A percentile compares a stretch with the other conserved stretches of the same genome.
These are phyloP conservation scores for Microstegium vimineum DNA, from an alignment of 176 grass and related monocot genomes.

Conservation along the genomic window DNA sequence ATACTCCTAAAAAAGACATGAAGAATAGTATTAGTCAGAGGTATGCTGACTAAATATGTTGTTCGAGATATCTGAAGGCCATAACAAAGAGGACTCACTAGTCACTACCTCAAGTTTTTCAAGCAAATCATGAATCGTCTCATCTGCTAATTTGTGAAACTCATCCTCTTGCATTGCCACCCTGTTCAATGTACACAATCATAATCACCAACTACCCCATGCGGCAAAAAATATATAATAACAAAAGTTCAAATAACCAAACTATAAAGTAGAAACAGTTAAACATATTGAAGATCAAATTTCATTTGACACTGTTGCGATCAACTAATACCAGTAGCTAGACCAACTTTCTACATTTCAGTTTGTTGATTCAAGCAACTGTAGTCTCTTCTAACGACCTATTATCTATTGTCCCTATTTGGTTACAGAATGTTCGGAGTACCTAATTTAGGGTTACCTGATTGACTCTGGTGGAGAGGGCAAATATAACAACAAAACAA, in stretches of 20 bases:
- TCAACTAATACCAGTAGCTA: background rate
- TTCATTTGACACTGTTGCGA: background rate
- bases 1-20: conserved; percentile 55
- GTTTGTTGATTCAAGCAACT: background rate
- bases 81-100: background rate
- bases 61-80: background rate
- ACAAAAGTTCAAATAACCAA: background rate
- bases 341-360: background rate
- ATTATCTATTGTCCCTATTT: background rate
- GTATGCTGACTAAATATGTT: background rate
- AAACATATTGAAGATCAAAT: background rate
- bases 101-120: conserved; percentile 87
- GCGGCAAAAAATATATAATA: background rate
- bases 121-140: conserved; percentile 68
- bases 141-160: conserved; percentile 78
- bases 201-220: background rate
- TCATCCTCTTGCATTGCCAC: conserved; percentile 67
- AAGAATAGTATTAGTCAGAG: conserved; percentile 18
- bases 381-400: background rate
- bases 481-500: no score
- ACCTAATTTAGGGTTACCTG: background rate
- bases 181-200: conserved; percentile 27
- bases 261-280: background rate
- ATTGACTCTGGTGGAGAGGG: background rate
- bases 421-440: background rate